Evolutionary conservation across 331 rosid species (phyloP), one percentile per base, ranked within the genome.

Genomic region (Ulmus americana): DNA sequence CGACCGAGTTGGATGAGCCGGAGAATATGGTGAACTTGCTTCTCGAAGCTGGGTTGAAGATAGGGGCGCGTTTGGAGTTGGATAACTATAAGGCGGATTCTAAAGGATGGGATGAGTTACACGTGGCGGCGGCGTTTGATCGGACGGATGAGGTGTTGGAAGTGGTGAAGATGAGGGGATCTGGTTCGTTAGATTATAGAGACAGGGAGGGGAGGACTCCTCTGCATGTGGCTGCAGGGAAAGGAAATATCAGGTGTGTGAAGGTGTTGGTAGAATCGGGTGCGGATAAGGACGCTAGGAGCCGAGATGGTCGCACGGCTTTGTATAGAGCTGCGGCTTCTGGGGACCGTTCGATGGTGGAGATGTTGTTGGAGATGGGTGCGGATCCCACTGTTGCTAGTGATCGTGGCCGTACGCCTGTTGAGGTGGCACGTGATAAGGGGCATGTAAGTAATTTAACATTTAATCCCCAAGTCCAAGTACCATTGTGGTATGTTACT

Each of bases 31-130:
- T 83, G 59, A 80, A 79, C 70, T 56, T 86, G 72, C 78, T 86
- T 1, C 83, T 90, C 1, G 95, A 86, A 66, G 81, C 85, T 5
- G 95, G 96, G 35, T 64, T 84, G 83, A 86, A 83, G 59, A 73
- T 79, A 12, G 81, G 53, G 44, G 73, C 66, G 38, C 46, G 59
- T 1, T 45, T 65, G 9, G 57, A 68, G 55, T 46, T 44, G 5
- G 68, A 57, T 28, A 41, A 40, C 5, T 46, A 63, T 5, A 44
- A 14, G 45, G 63, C 56, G 62, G 39, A 35, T 35, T 60, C 73
- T 7, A 61, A 72, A 5, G 86, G 47, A 8, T 13, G 45, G 48
- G 74, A 68, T 6, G 76, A 70, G 57, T 43, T 76, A 57, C 85
- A 77, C 86, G 87, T 79, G 84, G 92, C 85, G 28, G 74, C 44